Evolutionary conservation across 2,329 filamentous ascomycete species (phyloP), one percentile per base, ranked within the genome.

Genomic region (Fusarium sp.): DNA sequence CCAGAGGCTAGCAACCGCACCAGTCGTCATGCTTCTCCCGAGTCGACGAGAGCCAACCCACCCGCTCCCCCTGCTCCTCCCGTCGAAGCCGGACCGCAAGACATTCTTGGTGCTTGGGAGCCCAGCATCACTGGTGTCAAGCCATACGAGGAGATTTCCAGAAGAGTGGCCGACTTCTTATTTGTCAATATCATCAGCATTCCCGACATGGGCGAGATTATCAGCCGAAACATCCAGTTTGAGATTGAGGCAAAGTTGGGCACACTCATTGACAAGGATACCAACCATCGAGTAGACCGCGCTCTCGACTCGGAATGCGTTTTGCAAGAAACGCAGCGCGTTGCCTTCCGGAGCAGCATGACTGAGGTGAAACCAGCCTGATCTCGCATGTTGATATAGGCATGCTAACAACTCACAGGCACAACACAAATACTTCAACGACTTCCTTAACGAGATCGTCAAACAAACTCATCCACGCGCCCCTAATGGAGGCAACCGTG

Each of bases 231-330:
- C 6, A 90, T 93, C 13, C 87, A 93, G 65, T 89, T 97, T 58
- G 96, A 99, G 79, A 92, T 99, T 59, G 96, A 99, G 81, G 96
- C 93, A 9, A 98, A 98, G 79, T 84, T 98, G 51, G 96, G 96
- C 16, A 90, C 89, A 25, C 84, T 98, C 13, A 87, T 95, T 62
- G 90, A 93, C 77, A 89, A 88, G 75, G 87, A 90, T 65, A 91
- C 88, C 6, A 87, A 90, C 61, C 84, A 89, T 50, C 86, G 93
- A n/a, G 82, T 94, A 25, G 82, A 86, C 9, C 80, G 94, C 9
- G 87, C 88, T 6, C 84, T 96, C 4, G 79, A 85, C 20, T 90
- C 92, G 0, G 91, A 96, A 77, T 91, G 88, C 51, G 82, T 96
- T 6, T 79, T 97, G 18, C 83, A 84, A 50, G 85, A 88, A 31